phyloP scores from a whole-genome alignment of 2,329 filamentous ascomycete species.

The Alternaria novae-zelandiae region DNA sequence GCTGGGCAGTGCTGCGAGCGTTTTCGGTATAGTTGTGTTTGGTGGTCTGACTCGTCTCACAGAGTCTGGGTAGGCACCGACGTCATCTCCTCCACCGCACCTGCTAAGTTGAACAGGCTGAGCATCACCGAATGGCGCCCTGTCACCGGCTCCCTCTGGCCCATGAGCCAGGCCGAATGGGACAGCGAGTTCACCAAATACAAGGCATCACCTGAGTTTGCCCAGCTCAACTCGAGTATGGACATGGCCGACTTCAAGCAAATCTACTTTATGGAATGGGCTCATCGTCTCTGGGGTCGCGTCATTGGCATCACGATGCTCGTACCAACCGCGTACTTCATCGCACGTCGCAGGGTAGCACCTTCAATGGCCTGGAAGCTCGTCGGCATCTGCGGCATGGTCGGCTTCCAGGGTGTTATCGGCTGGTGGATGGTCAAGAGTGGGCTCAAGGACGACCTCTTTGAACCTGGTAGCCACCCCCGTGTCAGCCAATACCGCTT shows the following conservation, averaged over 20 bases:
- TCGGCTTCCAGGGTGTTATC: constrained; percentile 92
- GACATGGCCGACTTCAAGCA: constrained; percentile 92
- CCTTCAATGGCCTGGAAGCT: constrained; percentile 78
- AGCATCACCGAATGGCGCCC: constrained; percentile 99
- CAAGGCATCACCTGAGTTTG: constrained; percentile 89
- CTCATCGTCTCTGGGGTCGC: constrained; percentile 91
- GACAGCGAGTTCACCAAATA: constrained; percentile 93
- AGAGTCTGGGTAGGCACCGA: constrained; percentile 79
- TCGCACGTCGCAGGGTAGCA: constrained; percentile 79
- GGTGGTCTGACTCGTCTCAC: constrained; percentile 92
- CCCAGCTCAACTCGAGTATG: constrained; percentile 92
- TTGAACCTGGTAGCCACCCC: constrained; percentile 87
- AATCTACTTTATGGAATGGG: constrained; percentile 99
- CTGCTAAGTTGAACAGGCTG: constrained; percentile 62
- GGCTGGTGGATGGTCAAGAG: constrained; percentile 99
- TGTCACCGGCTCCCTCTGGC: constrained; percentile 89
- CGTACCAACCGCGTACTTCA: constrained; percentile 85
- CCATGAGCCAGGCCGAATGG: constrained; percentile 81
- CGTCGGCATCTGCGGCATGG: constrained; percentile 82
- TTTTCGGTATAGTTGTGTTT: constrained; percentile 96
- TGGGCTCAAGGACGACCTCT: constrained; percentile 92
- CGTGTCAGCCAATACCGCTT: constrained; percentile 94
- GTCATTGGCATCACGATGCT: constrained; percentile 90
- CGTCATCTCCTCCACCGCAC: background rate
- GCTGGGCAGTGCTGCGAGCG: constrained; percentile 85